Evolutionary conservation across 495 filamentous ascomycete genomes (phyloP).

Genomic region (Penicillium steckii): DNA sequence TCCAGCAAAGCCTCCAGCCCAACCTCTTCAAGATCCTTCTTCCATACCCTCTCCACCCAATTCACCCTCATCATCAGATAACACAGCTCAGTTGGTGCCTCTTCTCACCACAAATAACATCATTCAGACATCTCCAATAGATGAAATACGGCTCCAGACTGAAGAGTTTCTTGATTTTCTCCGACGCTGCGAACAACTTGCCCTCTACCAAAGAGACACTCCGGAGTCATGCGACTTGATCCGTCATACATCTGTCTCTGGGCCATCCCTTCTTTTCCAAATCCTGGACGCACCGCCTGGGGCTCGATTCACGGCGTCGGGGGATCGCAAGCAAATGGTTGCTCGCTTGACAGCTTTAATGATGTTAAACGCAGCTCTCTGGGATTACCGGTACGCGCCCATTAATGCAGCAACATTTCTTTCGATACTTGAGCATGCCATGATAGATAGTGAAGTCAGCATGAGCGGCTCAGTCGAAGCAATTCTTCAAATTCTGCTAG

Average conservation of each 20-base stretch:
- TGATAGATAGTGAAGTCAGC: conserved; percentile 37
- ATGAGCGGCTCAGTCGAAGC: conserved; percentile 39
- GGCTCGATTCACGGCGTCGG: conserved; percentile 29
- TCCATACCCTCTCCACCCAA: conserved; percentile 24
- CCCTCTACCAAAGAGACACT: conserved; percentile 25
- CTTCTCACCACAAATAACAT: neutral
- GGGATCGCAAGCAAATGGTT: conserved; percentile 37
- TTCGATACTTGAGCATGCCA: conserved; percentile 23
- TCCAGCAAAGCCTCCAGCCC: neutral
- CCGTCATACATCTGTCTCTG: conserved; percentile 28
- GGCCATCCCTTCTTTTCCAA: conserved; percentile 23
- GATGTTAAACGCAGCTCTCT: conserved; percentile 40
- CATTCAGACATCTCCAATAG: conserved; percentile 10
- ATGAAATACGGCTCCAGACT: conserved; percentile 36
- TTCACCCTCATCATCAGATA: conserved; percentile 22
- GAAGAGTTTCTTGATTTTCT: conserved; percentile 41
- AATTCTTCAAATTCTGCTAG: conserved; percentile 38
- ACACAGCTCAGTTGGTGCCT: conserved; percentile 2
- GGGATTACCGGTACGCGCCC: conserved; percentile 38
- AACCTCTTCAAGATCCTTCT: conserved; percentile 3
- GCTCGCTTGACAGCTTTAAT: conserved; percentile 32
- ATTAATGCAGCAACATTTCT: conserved; percentile 31
- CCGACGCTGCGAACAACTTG: conserved; percentile 35
- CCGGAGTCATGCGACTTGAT: conserved; percentile 11
- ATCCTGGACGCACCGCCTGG: conserved; percentile 33